Evolutionary conservation across 176 grass and related monocot genomes (phyloP), one percentile per base, ranked within the genome.

Genomic region (Aegilops tauschii): DNA sequence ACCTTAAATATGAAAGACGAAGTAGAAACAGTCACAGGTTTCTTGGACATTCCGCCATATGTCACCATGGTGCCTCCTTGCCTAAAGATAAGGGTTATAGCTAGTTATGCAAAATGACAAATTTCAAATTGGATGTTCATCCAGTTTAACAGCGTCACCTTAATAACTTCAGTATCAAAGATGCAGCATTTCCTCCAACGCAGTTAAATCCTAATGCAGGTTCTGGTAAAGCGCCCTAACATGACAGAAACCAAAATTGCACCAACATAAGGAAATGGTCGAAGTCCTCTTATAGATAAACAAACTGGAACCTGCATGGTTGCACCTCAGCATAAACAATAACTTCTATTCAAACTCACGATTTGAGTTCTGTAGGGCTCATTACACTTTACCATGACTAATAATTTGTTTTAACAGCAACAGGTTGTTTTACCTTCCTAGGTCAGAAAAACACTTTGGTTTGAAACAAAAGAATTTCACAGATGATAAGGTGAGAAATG

Each of bases 1-100:
- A 94, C 96, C 96, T 98, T 98, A 77, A 98, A 98, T 81, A 98
- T 98, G 83, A 95, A 98, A 47, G 90, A 93, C 76, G 96, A 95
- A 88, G 96, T 94, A 10, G 96, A 87, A 80, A 92, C 90, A 80
- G 84, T 94, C 13, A 98, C 86, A 87, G 96, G 96, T 90, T 87
- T 89, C 78, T 92, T 98, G 49, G 96, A 98, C 96, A 98, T 98
- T 85, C 96, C 96, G 73, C 96, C 96, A 71, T 98, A 98, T 76
- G 96, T 98, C 80, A 98, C 90, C 96, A 98, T 98, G 27, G 93
- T 98, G 79, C 93, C 90, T 58, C 93, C 91, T 88, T 91, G 93
- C 90, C 96, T 98, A 66, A 65, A 90, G 65, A 25, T 29, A 78
- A 29, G 25, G 40, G 65, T 86, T 71, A 70, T n/a, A 81, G 32